Evolutionary conservation across 768 basidiomycete genomes (phyloP).

Genomic region (Auricularia sp.): DNA sequence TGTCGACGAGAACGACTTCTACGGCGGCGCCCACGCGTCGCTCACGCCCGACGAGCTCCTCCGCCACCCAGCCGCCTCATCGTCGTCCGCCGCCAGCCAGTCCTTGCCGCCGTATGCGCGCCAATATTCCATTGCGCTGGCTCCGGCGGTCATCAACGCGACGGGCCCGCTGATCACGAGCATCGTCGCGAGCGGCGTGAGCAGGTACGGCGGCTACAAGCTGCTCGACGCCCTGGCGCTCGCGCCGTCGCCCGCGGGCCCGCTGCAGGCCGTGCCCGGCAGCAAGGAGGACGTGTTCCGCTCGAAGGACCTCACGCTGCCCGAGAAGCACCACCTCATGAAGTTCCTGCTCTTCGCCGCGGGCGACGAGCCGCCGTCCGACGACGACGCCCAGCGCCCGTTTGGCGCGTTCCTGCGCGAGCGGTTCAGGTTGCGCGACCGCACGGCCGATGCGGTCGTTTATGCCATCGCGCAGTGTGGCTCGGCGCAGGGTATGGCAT

Average conservation of each 20-base stretch:
- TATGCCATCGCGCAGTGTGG: constrained; percentile 72
- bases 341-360: constrained; percentile 78
- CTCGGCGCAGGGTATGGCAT: constrained; percentile 40
- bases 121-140: constrained; percentile 78
- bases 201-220: constrained; percentile 85
- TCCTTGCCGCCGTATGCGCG: constrained; percentile 45
- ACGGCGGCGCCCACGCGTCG: constrained; percentile 75
- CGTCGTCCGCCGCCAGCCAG: constrained; percentile 44
- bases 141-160: constrained; percentile 72
- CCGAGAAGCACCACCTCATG: constrained; percentile 88
- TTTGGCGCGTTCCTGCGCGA: constrained; percentile 57
- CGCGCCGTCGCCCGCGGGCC: constrained; percentile 35
- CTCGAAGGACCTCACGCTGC: constrained; percentile 57
- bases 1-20: constrained; percentile 73
- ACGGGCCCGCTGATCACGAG: constrained; percentile 69
- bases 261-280: constrained; percentile 61
- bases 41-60: constrained; percentile 72
- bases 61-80: constrained; percentile 9
- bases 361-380: constrained; percentile 58
- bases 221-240: constrained; percentile 63
- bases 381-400: constrained; percentile 44
- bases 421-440: constrained; percentile 50
- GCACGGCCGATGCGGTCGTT: constrained; percentile 49
- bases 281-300: constrained; percentile 93
- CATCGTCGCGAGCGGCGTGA: constrained; percentile 71